These are phyloP conservation scores for Obelidium mucronatum DNA, from an alignment of 192 early-diverging fungal genomes.

Conservation along the genomic window DNA sequence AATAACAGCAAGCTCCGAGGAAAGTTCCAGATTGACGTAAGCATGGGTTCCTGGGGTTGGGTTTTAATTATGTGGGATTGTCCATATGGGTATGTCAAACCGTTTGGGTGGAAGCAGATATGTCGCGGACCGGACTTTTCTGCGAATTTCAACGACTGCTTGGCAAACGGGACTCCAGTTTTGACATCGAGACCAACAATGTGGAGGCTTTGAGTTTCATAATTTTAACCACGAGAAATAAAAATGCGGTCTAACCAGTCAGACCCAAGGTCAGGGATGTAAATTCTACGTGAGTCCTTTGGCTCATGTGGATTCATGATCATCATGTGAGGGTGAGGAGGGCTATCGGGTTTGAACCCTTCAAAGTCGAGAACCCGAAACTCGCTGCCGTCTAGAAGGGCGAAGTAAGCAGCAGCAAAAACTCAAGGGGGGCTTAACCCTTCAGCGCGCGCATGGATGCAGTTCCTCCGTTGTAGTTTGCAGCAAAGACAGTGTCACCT, in stretches of 20 bases:
- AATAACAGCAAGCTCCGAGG: conserved; percentile 10
- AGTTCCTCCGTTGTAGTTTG: conserved; percentile 20
- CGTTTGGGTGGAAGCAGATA: conserved; percentile 15
- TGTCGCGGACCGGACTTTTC: conserved; percentile 13
- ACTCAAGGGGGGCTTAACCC: background rate
- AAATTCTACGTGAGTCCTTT: background rate
- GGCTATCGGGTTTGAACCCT: background rate
- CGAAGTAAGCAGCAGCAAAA: background rate
- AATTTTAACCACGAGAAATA: background rate
- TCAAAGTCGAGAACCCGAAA: background rate
- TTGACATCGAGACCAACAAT: background rate
- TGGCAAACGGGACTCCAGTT: background rate
- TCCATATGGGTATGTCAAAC: too few species aligned
- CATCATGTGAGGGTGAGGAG: conserved; percentile 12
- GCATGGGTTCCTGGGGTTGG: background rate
- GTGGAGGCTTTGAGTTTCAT: conserved; percentile 2
- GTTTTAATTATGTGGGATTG: background rate
- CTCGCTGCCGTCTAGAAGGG: background rate
- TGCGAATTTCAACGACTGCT: background rate
- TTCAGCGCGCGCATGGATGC: background rate
- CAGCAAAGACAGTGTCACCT: background rate
- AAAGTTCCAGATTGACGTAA: conserved; percentile 18
- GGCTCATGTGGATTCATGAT: conserved; percentile 15
- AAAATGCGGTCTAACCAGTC: background rate
- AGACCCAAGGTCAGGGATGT: conserved; percentile 8